Evolutionary conservation across 306 rosid species (phyloP), one percentile per base, ranked within the genome.

Genomic region (Begonia fuchsioides): DNA sequence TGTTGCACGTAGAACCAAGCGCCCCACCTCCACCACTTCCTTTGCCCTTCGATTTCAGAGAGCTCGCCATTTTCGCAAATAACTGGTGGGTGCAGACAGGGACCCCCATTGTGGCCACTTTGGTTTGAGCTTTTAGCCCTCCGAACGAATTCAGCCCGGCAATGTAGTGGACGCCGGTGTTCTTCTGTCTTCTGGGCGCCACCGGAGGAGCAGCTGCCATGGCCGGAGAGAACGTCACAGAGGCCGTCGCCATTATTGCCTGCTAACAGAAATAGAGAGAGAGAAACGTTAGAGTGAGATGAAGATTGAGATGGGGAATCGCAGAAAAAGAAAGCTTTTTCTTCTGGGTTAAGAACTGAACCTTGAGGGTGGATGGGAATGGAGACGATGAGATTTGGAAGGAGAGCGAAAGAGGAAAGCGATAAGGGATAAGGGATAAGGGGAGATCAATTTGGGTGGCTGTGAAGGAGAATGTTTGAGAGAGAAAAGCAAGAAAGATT

Each of bases 1-100:
- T 87, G 61, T 68, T 71, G 53, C 83, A 82, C 17, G 76, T 76
- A n/a, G 93, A 65, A 13, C 79, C 71, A 0, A 55, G 53, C 2
- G 83, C 78, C n/a, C 74, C 69, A 14, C 86, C 86, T 13, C 74
- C 63, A 16, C 70, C 47, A 44, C 66, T 47, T 44, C 70, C 54
- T 38, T 55, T 61, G 0, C 72, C 64, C 11, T 18, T 32, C n/a
- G 64, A 55, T 41, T 41, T 72, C 59, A 73, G 47, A 17, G 69
- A 68, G 39, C 66, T 52, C 47, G 57, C 64, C 17, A 65, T 65
- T n/a, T 64, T 68, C 18, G 75, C 68, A 73, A 73, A 73, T 10
- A 59, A 66, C 11, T 56, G 51, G 12, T 73, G 66, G 35, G 63
- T 56, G 66, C 49, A 32, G n/a, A 53, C 17, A 3, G 66, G 49